These are phyloP conservation scores for Fonsecaea pedrosoi DNA, from an alignment of 2,329 filamentous ascomycete species.

Conservation along the genomic window DNA sequence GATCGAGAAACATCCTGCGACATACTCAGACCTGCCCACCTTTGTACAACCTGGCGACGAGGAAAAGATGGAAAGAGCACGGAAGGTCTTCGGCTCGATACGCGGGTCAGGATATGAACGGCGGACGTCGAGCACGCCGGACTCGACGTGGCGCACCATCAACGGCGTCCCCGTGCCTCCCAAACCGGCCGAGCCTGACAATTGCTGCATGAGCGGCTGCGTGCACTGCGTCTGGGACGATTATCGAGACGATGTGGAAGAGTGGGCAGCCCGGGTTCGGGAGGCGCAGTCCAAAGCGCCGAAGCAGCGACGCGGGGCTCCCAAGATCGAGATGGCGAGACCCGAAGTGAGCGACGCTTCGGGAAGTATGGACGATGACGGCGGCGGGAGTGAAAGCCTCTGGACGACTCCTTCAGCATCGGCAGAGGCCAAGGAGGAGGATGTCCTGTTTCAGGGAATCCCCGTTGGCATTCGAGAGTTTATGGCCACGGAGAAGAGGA, in stretches of 20 bases:
- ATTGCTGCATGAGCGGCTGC: constrained; percentile 99
- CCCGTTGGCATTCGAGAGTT: constrained; percentile 95
- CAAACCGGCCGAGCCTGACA: constrained; percentile 86
- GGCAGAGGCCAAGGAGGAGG: constrained; percentile 51
- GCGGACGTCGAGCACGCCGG: constrained; percentile 51
- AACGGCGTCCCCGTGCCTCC: constrained; percentile 85
- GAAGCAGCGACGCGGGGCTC: constrained; percentile 29
- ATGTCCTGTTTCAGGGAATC: constrained; percentile 74
- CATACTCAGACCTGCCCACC: constrained; percentile 31
- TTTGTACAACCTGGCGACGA: constrained; percentile 38
- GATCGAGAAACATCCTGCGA: constrained; percentile 31
- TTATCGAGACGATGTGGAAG: constrained; percentile 89
- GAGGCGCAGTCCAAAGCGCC: constrained; percentile 62
- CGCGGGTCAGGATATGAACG: constrained; percentile 74
- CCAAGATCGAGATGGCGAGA: constrained; percentile 41
- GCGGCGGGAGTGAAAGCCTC: constrained; percentile 73
- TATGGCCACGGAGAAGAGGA: constrained; percentile 92
- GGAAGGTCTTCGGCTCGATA: constrained; percentile 82
- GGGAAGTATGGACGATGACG: constrained; percentile 78
- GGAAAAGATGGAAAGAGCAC: constrained; percentile 56
- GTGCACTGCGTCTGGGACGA: constrained; percentile 97
- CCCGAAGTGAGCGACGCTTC: constrained; percentile 57
- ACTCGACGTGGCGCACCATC: constrained; percentile 65
- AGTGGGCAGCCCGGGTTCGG: constrained; percentile 73
- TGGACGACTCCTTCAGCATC: constrained; percentile 58